Percentiles rank a stretch among this genome's conserved stretches.
Conservation (phyloP, 129 eudicot genomes). For the Ambrosia artemisiifolia region DNA sequence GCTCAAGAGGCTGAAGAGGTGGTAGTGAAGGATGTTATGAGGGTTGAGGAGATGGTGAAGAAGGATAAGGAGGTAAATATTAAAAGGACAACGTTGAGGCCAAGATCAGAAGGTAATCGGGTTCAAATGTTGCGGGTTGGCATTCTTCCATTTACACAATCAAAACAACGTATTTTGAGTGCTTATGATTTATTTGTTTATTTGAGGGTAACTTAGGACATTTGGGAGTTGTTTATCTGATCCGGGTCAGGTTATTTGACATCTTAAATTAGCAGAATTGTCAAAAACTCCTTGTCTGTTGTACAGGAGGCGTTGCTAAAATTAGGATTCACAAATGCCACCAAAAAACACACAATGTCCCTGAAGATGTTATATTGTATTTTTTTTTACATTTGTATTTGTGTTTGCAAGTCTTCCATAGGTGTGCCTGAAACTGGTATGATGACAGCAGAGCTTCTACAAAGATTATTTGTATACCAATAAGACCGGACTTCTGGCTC, state of each 20-base stretch:
- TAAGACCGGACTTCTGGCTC: constrained; percentile 19
- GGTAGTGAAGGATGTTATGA: constrained; percentile 16
- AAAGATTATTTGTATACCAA: constrained; percentile 41
- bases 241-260: too few relatives aligned
- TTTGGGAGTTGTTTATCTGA: not conserved
- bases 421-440: constrained; percentile 81
- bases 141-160: constrained; percentile 1
- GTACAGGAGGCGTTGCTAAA: constrained; percentile 68
- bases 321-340: constrained; percentile 68
- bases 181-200: not conserved
- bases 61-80: constrained; percentile 13
- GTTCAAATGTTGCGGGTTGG: constrained; percentile 79
- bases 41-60: not conserved
- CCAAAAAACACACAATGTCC: not conserved
- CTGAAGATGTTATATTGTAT: not conserved
- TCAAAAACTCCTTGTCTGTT: too few relatives aligned
- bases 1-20: not conserved
- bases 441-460: constrained; percentile 80
- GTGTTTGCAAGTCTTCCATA: constrained; percentile 54
- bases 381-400: constrained; percentile 7
- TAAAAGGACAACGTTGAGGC: constrained; percentile 55
- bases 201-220: too few relatives aligned
- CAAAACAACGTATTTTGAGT: too few relatives aligned
- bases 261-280: too few relatives aligned
- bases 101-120: constrained; percentile 81